Evolutionary conservation across 1,284 basidiomycete species (phyloP).

Genomic region (Cerioporus squamosus): DNA sequence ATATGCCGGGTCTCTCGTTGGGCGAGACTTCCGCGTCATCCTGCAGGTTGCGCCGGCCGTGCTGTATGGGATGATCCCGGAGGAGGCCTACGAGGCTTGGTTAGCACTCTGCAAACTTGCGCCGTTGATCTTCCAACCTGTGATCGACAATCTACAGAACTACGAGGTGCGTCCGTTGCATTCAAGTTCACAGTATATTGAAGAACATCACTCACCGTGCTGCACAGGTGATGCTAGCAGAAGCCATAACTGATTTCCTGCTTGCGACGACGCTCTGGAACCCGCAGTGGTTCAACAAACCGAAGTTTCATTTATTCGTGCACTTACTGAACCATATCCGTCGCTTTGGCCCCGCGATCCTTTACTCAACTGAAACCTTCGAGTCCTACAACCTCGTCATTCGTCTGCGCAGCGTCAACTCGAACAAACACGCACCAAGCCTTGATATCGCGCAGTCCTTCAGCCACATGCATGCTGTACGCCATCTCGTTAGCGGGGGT

Average conservation of each 20-base stretch:
- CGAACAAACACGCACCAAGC: conserved; percentile 47
- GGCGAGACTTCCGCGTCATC: conserved; percentile 32
- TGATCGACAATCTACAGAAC: conserved; percentile 20
- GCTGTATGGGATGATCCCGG: conserved; percentile 26
- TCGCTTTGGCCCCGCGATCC: conserved; percentile 31
- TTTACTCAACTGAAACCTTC: conserved; percentile 44
- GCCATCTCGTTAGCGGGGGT: conserved; percentile 41
- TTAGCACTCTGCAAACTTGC: conserved; percentile 22
- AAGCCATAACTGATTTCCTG: conserved; percentile 26
- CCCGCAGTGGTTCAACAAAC: conserved; percentile 34
- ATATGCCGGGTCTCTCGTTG: conserved; percentile 32
- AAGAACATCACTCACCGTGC: no score
- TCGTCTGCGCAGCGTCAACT: conserved; percentile 42
- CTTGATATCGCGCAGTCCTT: conserved; percentile 44
- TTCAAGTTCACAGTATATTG: no score
- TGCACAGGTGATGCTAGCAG: conserved; percentile 10
- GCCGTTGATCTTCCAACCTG: conserved; percentile 30
- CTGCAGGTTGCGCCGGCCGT: conserved; percentile 32
- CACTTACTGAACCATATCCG: conserved; percentile 30
- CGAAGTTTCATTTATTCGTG: conserved; percentile 35
- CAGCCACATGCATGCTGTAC: conserved; percentile 38
- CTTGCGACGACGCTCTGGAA: conserved; percentile 23
- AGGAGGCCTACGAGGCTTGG: conserved; percentile 26
- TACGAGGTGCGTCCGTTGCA: no score
- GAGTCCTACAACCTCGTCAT: conserved; percentile 53